Conservation (phyloP, 352 stramenopile species). For the Globisporangium nunn region DNA sequence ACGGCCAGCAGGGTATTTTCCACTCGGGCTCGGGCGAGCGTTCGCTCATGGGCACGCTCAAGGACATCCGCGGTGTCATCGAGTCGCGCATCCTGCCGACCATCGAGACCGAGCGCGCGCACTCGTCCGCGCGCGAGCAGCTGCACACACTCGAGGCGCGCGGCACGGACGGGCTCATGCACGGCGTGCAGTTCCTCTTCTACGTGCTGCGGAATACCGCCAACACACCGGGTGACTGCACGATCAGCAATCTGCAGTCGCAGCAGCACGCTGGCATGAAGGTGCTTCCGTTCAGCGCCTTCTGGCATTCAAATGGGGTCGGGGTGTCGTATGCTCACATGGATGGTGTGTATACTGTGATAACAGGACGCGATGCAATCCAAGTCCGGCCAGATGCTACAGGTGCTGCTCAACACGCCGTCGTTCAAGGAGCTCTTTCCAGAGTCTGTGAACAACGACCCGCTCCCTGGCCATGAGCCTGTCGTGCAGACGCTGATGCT, state of each 20-base stretch:
- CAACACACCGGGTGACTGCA: conserved; percentile 79
- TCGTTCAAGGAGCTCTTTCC: conserved; percentile 79
- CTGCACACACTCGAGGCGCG: conserved; percentile 71
- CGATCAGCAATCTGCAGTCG: conserved; percentile 73
- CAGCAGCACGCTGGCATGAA: conserved; percentile 83
- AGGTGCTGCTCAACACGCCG: conserved; percentile 70
- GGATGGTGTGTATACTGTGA: not conserved
- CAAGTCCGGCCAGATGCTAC: conserved; percentile 81
- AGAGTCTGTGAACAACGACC: conserved; percentile 24
- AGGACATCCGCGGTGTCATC: conserved; percentile 78
- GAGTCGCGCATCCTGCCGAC: conserved; percentile 66
- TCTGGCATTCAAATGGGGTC: no score
- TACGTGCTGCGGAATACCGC: conserved; percentile 81
- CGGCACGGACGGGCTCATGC: conserved; percentile 76
- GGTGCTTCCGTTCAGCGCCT: conserved; percentile 3
- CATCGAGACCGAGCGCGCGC: conserved; percentile 75
- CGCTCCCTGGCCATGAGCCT: conserved; percentile 28
- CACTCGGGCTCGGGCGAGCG: conserved; percentile 68
- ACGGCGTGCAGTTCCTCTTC: conserved; percentile 83
- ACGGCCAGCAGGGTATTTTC: conserved; percentile 77
- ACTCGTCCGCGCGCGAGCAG: conserved; percentile 77
- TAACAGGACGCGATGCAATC: conserved; percentile 67
- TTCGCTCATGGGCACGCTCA: conserved; percentile 71
- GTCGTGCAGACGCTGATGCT: conserved; percentile 43
- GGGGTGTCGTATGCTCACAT: not conserved